Evolutionary conservation across 2,329 filamentous ascomycete species (phyloP).

Genomic region (Pseudocercospora macadamiae): DNA sequence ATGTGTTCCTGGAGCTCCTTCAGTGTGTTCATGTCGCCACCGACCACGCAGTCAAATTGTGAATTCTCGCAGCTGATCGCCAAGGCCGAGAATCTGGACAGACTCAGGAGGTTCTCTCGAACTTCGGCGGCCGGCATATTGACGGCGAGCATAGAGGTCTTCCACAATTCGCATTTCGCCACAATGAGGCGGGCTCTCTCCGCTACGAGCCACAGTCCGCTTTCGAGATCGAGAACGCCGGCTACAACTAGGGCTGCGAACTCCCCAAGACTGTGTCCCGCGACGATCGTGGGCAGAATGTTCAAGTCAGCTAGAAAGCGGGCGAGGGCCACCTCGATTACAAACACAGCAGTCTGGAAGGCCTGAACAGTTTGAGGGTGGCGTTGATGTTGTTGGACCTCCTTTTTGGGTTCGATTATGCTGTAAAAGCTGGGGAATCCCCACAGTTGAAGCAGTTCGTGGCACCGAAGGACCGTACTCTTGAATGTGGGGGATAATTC

Average conservation of each 20-base stretch:
- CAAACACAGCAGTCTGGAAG: constrained; percentile 11
- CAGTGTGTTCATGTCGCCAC: constrained; percentile 2
- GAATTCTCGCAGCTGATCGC: constrained; percentile 17
- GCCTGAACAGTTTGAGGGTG: constrained; percentile 9
- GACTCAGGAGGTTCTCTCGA: not conserved
- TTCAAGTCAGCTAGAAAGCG: not conserved
- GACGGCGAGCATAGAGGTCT: constrained; percentile 15
- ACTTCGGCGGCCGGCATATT: constrained; percentile 13
- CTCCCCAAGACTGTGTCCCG: constrained; percentile 26
- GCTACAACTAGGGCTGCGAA: constrained; percentile 16
- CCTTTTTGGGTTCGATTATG: not conserved
- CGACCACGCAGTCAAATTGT: constrained; percentile 12
- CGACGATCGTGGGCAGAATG: constrained; percentile 22
- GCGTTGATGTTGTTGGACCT: not conserved
- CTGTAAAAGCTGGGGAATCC: constrained; percentile 6
- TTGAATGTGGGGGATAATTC: constrained; percentile 9
- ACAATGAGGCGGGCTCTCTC: constrained; percentile 15
- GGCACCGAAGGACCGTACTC: constrained; percentile 7
- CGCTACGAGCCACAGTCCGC: constrained; percentile 12
- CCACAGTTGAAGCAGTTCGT: constrained; percentile 8
- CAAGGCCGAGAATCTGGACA: constrained; percentile 1
- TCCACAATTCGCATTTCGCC: constrained; percentile 9
- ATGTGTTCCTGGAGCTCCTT: constrained; percentile 2
- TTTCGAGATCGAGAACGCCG: constrained; percentile 16
- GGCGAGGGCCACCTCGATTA: constrained; percentile 15